A percentile compares a stretch with the other conserved stretches of the same genome.
phyloP scores from a whole-genome alignment of 352 stramenopile species.

The Globisporangium megalacanthum region DNA sequence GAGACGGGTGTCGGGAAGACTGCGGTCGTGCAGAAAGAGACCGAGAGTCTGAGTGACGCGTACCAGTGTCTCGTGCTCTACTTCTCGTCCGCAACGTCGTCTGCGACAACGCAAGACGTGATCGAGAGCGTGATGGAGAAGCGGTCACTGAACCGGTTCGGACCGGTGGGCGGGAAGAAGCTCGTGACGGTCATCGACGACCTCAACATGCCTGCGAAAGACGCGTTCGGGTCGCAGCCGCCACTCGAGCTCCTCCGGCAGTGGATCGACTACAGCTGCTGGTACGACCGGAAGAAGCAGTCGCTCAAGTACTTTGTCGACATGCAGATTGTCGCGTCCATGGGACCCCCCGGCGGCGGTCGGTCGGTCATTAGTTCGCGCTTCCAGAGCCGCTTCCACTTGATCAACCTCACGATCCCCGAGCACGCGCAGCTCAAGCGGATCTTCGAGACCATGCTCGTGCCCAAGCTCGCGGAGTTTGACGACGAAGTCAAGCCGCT shows the following conservation, averaged over 20 bases:
- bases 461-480: slow-evolving; percentile 80
- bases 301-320: slow-evolving; percentile 90
- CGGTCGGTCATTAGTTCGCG: slow-evolving; percentile 85
- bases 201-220: slow-evolving; percentile 91
- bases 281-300: slow-evolving; percentile 91
- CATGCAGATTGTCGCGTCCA: slow-evolving; percentile 87
- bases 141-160: slow-evolving; percentile 83
- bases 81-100: slow-evolving; percentile 88
- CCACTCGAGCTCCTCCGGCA: slow-evolving; percentile 88
- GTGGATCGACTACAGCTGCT: slow-evolving; percentile 91
- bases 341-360: slow-evolving; percentile 83
- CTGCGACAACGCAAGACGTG: slow-evolving; percentile 84
- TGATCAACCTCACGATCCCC: slow-evolving; percentile 89
- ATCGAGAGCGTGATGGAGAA: slow-evolving; percentile 92
- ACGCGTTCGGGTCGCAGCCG: slow-evolving; percentile 89
- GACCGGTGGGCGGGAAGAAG: slow-evolving; percentile 81
- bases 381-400: slow-evolving; percentile 89
- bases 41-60: slow-evolving; percentile 74
- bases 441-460: slow-evolving; percentile 89
- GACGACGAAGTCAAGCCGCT: slow-evolving; percentile 88
- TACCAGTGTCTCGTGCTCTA: slow-evolving; percentile 83
- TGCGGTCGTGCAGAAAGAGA: slow-evolving; percentile 74
- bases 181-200: slow-evolving; percentile 91
- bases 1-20: slow-evolving; percentile 90
- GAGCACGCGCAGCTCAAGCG: slow-evolving; percentile 78